Conservation (phyloP, 2,329 filamentous ascomycete species). For the Aspergillus viridinutans region DNA sequence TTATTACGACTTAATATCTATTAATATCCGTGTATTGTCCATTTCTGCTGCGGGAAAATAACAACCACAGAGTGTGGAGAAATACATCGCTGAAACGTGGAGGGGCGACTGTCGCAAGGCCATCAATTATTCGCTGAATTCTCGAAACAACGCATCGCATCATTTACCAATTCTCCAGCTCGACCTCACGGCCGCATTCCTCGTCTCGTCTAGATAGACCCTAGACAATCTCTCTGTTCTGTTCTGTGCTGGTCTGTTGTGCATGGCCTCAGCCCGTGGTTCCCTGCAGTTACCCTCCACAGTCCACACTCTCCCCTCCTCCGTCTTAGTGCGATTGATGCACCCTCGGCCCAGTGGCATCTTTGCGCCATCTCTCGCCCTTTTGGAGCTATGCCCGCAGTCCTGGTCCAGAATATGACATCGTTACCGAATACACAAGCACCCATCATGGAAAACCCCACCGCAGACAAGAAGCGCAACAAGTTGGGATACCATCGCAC, state of each 20-base stretch:
- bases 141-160: slow-evolving; percentile 2
- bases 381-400: slow-evolving; percentile 37
- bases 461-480: slow-evolving; percentile 69
- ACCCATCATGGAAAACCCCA: slow-evolving; percentile 34
- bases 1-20: neutral
- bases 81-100: slow-evolving; percentile 13
- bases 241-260: neutral
- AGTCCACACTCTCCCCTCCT: neutral
- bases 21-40: neutral
- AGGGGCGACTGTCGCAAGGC: neutral
- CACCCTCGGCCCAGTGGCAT: slow-evolving; percentile 16
- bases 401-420: slow-evolving; percentile 28
- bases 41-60: neutral
- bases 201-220: neutral
- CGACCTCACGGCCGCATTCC: neutral
- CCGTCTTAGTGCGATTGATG: slow-evolving; percentile 21
- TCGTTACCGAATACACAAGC: slow-evolving; percentile 29
- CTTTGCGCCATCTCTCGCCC: slow-evolving; percentile 16
- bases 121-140: neutral
- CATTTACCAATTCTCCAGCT: neutral
- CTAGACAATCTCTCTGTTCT: neutral
- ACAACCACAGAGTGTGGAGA: slow-evolving; percentile 13
- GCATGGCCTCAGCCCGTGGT: neutral
- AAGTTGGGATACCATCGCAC: slow-evolving; percentile 95
- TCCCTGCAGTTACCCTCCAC: neutral